These are phyloP conservation scores for Brassica hybrid DNA, from an alignment of 441 rosid genomes.

Conservation along the genomic window DNA sequence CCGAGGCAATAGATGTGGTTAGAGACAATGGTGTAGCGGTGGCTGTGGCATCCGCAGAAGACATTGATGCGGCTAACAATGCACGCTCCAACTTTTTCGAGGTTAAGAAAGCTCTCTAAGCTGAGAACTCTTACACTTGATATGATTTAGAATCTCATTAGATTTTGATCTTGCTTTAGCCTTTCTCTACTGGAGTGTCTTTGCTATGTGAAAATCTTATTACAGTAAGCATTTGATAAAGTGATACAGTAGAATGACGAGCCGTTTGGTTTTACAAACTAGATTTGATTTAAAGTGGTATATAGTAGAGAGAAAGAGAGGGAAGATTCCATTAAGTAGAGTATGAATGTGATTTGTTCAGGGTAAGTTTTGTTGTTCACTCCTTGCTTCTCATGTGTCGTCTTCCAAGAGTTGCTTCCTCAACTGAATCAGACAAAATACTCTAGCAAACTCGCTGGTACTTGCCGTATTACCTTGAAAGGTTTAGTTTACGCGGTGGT, in stretches of 20 bases:
- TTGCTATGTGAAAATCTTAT: background rate
- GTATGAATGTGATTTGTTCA: background rate
- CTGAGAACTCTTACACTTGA: background rate
- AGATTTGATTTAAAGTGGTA: background rate
- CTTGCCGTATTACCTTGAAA: too few species aligned
- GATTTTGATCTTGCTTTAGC: conserved; percentile 4
- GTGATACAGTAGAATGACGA: background rate
- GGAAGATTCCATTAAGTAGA: background rate
- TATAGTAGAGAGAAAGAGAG: background rate
- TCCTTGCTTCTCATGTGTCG: background rate
- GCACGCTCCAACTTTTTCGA: conserved; percentile 64
- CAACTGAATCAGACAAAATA: too few species aligned
- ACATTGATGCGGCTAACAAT: conserved; percentile 74
- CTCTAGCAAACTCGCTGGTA: too few species aligned
- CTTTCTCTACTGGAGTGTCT: background rate
- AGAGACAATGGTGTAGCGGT: conserved; percentile 76
- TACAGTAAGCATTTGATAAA: background rate
- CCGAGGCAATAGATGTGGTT: conserved; percentile 65
- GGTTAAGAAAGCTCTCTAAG: too few species aligned
- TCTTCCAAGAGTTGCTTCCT: too few species aligned
- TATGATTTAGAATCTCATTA: conserved; percentile 5
- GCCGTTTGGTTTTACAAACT: background rate
- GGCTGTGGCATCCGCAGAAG: conserved; percentile 84
- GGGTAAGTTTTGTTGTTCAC: background rate
- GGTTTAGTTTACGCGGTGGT: too few species aligned